A percentile compares a stretch with the other conserved stretches of the same genome.
These are phyloP conservation scores for Copromyces sp. DNA, from an alignment of 495 filamentous ascomycete species.

Conservation along the genomic window DNA sequence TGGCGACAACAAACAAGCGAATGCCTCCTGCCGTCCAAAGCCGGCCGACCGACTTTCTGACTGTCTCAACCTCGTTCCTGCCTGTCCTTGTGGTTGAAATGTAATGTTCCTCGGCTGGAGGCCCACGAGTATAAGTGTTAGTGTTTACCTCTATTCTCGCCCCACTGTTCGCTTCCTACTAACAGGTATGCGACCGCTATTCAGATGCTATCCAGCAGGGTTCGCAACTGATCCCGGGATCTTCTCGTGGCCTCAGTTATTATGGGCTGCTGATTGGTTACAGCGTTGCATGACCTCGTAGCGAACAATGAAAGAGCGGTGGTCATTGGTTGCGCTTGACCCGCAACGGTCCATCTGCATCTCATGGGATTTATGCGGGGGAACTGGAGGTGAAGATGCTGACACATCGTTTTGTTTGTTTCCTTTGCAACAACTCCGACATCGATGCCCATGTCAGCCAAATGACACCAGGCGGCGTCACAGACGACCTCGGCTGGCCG, in stretches of 20 bases:
- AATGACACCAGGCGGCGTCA: too few species aligned
- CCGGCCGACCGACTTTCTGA: not conserved
- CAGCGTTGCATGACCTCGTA: not conserved
- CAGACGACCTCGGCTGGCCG: too few species aligned
- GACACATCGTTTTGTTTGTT: not conserved
- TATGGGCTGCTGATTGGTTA: not conserved
- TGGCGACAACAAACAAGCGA: not conserved
- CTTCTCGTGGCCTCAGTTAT: not conserved
- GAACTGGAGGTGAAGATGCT: not conserved
- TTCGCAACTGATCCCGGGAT: not conserved
- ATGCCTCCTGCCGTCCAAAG: not conserved
- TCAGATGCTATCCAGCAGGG: not conserved
- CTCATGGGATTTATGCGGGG: not conserved
- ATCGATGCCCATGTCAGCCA: too few species aligned
- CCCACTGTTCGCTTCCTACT: not conserved
- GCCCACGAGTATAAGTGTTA: not conserved
- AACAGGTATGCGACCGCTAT: not conserved
- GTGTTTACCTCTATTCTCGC: not conserved
- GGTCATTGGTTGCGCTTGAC: not conserved
- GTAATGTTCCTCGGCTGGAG: not conserved
- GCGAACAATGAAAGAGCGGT: not conserved
- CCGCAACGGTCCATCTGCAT: not conserved
- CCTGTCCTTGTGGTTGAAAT: not conserved
- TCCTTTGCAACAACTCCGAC: not conserved
- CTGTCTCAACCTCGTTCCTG: not conserved